A percentile compares a stretch with the other conserved stretches of the same genome.
Conservation (phyloP, 164 flowering plant genomes). For the Cinnamomum chago region DNA sequence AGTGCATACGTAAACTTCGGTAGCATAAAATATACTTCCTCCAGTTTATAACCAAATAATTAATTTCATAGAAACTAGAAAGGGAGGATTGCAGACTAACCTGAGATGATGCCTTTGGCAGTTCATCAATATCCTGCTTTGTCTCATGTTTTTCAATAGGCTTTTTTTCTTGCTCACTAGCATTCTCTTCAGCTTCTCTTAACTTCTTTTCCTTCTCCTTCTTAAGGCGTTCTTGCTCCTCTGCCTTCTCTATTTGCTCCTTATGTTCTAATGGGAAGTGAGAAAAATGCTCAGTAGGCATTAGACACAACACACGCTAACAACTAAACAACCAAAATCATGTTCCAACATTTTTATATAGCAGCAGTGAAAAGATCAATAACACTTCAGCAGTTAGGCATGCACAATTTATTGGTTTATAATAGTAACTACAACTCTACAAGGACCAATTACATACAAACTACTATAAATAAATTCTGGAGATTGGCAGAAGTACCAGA, state of each 20-base stretch:
- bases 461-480: too few relatives aligned
- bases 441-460: too few relatives aligned
- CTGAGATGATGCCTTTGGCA: conserved; percentile 31
- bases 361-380: too few relatives aligned
- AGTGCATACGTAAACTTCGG: neutral
- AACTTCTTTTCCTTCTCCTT: conserved; percentile 69
- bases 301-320: neutral
- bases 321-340: too few relatives aligned
- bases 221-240: conserved; percentile 80
- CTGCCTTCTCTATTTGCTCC: conserved; percentile 89
- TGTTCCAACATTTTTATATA: too few relatives aligned
- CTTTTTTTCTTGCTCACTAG: conserved; percentile 25
- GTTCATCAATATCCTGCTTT: conserved; percentile 26
- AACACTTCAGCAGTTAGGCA: too few relatives aligned
- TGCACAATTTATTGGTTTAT: too few relatives aligned
- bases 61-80: neutral
- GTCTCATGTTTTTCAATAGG: conserved; percentile 27
- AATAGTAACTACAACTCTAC: too few relatives aligned
- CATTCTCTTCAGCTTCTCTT: conserved; percentile 50
- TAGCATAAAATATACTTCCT: neutral
- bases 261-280: conserved; percentile 55
- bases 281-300: conserved; percentile 7
- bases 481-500: neutral
- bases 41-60: neutral
- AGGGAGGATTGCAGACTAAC: conserved; percentile 21